phyloP scores from a whole-genome alignment of 345 rosid species.

The Leavenworthia alabamica region DNA sequence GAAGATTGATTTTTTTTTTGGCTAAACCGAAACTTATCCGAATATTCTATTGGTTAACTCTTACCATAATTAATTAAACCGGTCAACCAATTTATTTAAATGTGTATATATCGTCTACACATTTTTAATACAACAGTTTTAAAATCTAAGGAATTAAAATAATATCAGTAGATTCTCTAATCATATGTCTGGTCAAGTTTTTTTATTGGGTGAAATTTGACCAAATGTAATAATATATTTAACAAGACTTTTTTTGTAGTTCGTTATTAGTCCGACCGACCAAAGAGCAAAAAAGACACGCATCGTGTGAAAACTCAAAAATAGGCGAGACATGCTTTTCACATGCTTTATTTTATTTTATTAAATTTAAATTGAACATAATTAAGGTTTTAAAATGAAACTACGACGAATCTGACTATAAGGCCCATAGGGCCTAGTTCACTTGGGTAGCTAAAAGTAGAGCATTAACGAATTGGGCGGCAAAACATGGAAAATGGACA shows the following conservation, averaged over 20 bases:
- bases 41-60: slow-evolving; percentile 1
- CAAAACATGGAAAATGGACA: not conserved
- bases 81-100: slow-evolving; percentile 9
- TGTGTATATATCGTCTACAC: not conserved
- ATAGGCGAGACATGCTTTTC: not conserved
- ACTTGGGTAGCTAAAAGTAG: not conserved
- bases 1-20: not conserved
- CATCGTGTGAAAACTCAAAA: not conserved
- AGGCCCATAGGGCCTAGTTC: not conserved
- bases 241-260: no score
- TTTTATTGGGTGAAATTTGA: no score
- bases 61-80: slow-evolving; percentile 12
- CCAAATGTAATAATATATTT: no score
- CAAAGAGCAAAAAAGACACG: not conserved
- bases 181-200: not conserved
- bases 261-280: not conserved
- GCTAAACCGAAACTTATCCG: slow-evolving; percentile 18
- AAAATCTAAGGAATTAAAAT: no score
- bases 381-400: not conserved
- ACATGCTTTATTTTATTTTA: not conserved
- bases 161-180: no score
- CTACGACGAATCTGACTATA: not conserved
- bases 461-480: not conserved
- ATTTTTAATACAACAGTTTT: not conserved
- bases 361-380: not conserved